Conservation (phyloP, 176 grass and related monocot genomes). For the Phoenix roebelenii region DNA sequence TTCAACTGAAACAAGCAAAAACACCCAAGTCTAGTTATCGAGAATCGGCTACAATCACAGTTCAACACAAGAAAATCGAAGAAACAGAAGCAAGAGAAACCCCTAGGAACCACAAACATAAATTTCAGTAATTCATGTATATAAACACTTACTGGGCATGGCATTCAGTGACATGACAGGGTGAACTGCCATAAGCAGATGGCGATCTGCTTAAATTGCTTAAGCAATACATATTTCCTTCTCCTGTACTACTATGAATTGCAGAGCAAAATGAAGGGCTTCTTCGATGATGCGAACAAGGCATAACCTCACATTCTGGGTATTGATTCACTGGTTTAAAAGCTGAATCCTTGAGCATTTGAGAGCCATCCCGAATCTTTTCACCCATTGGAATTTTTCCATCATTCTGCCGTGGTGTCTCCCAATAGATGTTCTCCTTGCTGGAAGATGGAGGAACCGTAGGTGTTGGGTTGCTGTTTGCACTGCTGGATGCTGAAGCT, state of each 20-base stretch:
- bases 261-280: constrained; percentile 45
- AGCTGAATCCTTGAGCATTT: constrained; percentile 12
- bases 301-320: constrained; percentile 20
- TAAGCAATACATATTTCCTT: constrained; percentile 7
- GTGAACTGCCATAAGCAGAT: background rate
- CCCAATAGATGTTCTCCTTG: constrained; percentile 17
- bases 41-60: no score
- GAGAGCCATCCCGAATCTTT: constrained; percentile 5
- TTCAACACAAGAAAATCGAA: no score
- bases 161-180: constrained; percentile 15
- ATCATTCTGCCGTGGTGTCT: constrained; percentile 3
- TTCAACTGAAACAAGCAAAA: no score
- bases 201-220: constrained; percentile 2
- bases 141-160: constrained; percentile 19
- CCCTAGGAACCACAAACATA: background rate
- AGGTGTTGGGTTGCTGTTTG: background rate
- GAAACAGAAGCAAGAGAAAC: no score
- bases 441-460: background rate
- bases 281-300: constrained; percentile 36
- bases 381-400: constrained; percentile 16
- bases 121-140: no score
- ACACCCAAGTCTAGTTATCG: no score
- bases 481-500: constrained; percentile 41
- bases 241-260: constrained; percentile 20
- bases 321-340: constrained; percentile 30